Conservation (phyloP, 108 stramenopile species). For the Aurantiochytrium sp. region DNA sequence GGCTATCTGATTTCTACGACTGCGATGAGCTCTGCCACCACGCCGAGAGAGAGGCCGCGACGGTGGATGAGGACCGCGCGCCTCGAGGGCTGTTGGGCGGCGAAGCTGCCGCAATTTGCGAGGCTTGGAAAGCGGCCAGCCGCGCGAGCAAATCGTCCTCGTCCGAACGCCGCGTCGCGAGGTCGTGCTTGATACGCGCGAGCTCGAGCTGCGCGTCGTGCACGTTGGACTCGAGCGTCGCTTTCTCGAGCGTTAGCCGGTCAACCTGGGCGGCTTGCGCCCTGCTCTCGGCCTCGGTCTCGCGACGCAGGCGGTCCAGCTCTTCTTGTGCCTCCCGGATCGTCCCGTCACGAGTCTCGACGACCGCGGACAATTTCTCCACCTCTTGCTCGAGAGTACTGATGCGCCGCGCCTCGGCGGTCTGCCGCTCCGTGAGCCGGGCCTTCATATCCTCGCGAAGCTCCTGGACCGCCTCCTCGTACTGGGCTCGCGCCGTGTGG, state of each 20-base stretch:
- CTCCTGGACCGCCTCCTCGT: background rate
- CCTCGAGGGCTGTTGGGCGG: background rate
- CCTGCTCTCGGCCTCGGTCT: background rate
- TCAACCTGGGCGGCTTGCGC: background rate
- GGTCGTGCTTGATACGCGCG: background rate
- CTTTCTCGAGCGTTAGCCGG: background rate
- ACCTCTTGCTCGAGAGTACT: background rate
- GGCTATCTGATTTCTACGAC: too few species aligned
- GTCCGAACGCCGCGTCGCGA: background rate
- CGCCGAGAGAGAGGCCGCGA: too few species aligned
- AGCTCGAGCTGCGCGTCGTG: background rate
- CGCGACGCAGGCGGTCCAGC: background rate
- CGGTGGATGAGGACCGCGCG: too few species aligned
- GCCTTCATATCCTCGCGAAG: background rate
- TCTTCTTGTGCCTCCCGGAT: background rate
- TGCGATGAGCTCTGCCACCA: too few species aligned
- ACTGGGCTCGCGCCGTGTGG: background rate
- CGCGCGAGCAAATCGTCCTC: constrained; percentile 17
- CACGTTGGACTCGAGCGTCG: background rate
- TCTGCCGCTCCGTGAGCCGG: background rate
- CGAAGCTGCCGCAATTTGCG: background rate
- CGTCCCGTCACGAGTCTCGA: background rate
- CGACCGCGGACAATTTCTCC: background rate
- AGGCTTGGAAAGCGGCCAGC: background rate
- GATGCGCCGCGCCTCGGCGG: background rate